These are phyloP conservation scores for Pisolithus marmoratus DNA, from an alignment of 768 basidiomycete genomes.

Conservation along the genomic window DNA sequence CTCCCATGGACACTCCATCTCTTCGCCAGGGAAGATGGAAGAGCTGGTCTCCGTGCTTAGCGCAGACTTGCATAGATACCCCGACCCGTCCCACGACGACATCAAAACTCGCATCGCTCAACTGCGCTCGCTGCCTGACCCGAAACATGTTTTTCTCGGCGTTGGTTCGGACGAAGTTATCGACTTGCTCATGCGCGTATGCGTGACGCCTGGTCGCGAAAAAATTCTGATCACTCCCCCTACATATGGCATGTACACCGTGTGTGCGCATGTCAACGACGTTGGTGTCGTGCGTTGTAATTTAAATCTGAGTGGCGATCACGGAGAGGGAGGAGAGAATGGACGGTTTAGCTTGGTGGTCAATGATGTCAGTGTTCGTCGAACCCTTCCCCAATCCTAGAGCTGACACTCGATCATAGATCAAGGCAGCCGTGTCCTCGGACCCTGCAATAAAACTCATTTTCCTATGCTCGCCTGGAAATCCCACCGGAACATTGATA, in stretches of 20 bases:
- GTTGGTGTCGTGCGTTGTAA: constrained; percentile 74
- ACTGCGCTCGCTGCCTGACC: constrained; percentile 60
- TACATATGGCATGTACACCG: constrained; percentile 97
- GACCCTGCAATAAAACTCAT: constrained; percentile 84
- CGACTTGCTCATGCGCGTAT: constrained; percentile 88
- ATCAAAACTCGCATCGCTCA: constrained; percentile 74
- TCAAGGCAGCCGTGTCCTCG: constrained; percentile 61
- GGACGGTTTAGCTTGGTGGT: constrained; percentile 73
- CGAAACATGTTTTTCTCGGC: constrained; percentile 81
- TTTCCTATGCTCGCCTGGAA: constrained; percentile 95
- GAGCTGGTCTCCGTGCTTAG: constrained; percentile 36
- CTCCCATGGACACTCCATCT: constrained; percentile 81
- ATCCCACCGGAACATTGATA: constrained; percentile 89
- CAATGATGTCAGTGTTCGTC: constrained; percentile 52
- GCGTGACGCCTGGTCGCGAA: constrained; percentile 73
- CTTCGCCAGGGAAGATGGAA: constrained; percentile 24
- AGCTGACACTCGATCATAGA: constrained; percentile 35
- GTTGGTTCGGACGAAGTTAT: constrained; percentile 97
- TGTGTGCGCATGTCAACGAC: constrained; percentile 95
- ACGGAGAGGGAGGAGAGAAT: constrained; percentile 68
- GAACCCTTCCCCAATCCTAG: background rate
- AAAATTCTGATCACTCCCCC: constrained; percentile 88
- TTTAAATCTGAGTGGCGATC: constrained; percentile 49
- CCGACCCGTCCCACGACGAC: constrained; percentile 78
- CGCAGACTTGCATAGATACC: constrained; percentile 82